Evolutionary conservation across 768 basidiomycete genomes (phyloP), one percentile per base, ranked within the genome.

Genomic region (Naganishia vaughanmartiniae): DNA sequence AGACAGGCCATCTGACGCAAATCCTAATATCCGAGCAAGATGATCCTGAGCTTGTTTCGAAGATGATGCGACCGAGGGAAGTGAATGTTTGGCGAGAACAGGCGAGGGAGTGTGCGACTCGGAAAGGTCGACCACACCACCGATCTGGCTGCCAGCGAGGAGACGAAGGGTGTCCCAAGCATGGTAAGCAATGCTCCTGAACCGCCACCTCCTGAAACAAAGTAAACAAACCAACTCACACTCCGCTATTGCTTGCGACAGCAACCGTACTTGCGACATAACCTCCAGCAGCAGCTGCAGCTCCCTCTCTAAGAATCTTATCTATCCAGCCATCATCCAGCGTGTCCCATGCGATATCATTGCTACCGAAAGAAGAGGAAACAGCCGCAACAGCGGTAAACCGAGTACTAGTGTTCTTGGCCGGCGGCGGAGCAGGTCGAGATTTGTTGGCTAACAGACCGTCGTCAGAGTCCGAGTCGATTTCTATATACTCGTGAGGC

Each of bases 291-390:
- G 34, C 24, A 26, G 26, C 60, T 46, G 36, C 60, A 26, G 17
- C 42, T 42, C 60, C 60, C 24, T 63, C 60, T 45, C 26, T 63
- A 21, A 63, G 39, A 26, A 63, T 63, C 26, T 34, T 63, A 15
- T 63, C 60, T 26, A 63, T 34, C 60, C 60, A 63, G 26, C 60
- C 60, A 30, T 63, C 60, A 30, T 63, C 60, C 60, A 63, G 30
- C n/a, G 60, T 63, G 21, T 63, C 60, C 60, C 60, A 63, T 42
- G 39, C 39, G 30, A 63, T 63, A 46, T 63, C 60, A 63, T 42
- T 63, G 24, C 60, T 42, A n/a, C 42, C 60, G 12, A 51, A 51
- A 14, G 48, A 51, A 7, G 48, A 51, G 48, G 48, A 51, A 21
- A 51, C 48, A 24, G 48, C 48, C 48, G 48, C 48, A 51, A 51